A percentile compares a stretch with the other conserved stretches of the same genome.
Evolutionary conservation across 2,329 filamentous ascomycete species (phyloP).

Genomic region (Penicillium psychrosexuale): DNA sequence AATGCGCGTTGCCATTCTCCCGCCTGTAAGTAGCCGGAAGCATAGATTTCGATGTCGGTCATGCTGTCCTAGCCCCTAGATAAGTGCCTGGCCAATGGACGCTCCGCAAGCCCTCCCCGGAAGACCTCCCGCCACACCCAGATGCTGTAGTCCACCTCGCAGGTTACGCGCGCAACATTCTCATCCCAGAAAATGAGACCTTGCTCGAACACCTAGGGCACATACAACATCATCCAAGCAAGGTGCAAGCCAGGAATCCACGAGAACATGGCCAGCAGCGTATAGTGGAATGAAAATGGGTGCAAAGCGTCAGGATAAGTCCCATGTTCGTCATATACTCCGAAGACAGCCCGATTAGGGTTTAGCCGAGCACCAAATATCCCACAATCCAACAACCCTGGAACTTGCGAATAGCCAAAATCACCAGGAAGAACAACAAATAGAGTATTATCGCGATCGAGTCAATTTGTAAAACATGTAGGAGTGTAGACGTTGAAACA

Average conservation of each 20-base stretch:
- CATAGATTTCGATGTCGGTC: slow-evolving; percentile 9
- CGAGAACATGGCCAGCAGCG: slow-evolving; percentile 59
- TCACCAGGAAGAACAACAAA: not conserved
- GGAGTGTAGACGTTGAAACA: not conserved
- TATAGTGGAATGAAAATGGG: too few relatives aligned
- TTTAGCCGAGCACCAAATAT: slow-evolving; percentile 40
- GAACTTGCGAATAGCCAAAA: not conserved
- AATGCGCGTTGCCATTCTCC: not conserved
- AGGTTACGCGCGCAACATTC: slow-evolving; percentile 58
- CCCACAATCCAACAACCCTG: slow-evolving; percentile 18
- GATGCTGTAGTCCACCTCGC: slow-evolving; percentile 63
- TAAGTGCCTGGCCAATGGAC: slow-evolving; percentile 50
- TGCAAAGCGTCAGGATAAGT: too few relatives aligned
- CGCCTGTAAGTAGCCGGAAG: not conserved
- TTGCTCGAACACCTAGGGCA: slow-evolving; percentile 57
- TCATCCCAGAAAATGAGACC: slow-evolving; percentile 60
- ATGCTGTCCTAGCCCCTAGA: not conserved
- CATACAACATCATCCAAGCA: slow-evolving; percentile 63
- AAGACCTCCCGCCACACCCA: slow-evolving; percentile 43
- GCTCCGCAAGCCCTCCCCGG: slow-evolving; percentile 41
- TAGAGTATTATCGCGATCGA: not conserved
- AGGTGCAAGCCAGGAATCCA: slow-evolving; percentile 60
- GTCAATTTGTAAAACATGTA: not conserved
- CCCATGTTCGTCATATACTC: not conserved
- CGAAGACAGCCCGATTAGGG: slow-evolving; percentile 26